Conservation (phyloP, 495 filamentous ascomycete genomes). For the Talaromyces nanjingensis region DNA sequence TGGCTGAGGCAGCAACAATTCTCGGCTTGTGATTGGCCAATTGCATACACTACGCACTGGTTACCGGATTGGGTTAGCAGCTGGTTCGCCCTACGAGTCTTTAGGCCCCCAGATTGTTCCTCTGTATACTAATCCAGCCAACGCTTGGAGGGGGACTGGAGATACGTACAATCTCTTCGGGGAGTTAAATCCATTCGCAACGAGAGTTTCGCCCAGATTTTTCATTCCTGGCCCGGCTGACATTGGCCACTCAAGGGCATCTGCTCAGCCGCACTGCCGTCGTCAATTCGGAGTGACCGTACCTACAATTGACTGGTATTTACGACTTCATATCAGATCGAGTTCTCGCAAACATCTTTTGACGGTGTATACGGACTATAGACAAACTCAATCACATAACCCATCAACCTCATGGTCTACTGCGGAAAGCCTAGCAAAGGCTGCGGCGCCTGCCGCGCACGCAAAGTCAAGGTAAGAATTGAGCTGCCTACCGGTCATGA, state of each 20-base stretch:
- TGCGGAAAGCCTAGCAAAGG: conserved; percentile 67
- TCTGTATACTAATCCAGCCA: not conserved
- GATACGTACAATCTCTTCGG: not conserved
- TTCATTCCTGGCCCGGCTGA: not conserved
- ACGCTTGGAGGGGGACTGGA: not conserved
- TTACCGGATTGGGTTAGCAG: not conserved
- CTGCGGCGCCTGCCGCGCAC: conserved; percentile 64
- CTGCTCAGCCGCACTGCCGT: not conserved
- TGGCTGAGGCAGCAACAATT: not conserved
- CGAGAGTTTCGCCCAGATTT: not conserved
- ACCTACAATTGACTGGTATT: not conserved
- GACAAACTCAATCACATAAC: not conserved
- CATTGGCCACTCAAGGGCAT: not conserved
- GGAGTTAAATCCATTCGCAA: not conserved
- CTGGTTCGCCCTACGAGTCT: not conserved
- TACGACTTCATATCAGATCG: not conserved
- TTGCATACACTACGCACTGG: not conserved
- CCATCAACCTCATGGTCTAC: conserved; percentile 53
- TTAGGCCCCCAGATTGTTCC: not conserved
- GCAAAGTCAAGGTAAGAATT: conserved; percentile 46
- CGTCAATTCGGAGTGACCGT: not conserved
- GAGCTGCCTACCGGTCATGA: not conserved
- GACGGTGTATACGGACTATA: not conserved
- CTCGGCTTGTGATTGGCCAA: not conserved
- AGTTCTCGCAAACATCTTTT: not conserved